Evolutionary conservation across 257 asterid genomes (phyloP).

Genomic region (Fraxinus cuspidata): DNA sequence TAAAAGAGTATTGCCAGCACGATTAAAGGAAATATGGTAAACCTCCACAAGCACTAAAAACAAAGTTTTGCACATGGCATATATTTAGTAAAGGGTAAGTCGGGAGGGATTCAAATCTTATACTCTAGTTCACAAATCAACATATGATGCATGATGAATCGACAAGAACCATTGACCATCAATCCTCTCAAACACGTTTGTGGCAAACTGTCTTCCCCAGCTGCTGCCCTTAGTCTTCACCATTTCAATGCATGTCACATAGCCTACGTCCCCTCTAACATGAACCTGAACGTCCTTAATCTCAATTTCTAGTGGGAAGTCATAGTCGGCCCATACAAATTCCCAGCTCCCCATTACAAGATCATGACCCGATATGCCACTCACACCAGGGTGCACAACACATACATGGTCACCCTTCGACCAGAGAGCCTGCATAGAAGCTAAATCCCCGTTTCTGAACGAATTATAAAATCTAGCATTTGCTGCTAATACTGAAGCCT

Average conservation of each 20-base stretch:
- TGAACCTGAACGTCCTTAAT: slow-evolving; percentile 78
- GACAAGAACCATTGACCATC: slow-evolving; percentile 83
- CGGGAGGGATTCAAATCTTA: no score
- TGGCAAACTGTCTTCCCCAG: slow-evolving; percentile 94
- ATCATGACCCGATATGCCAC: slow-evolving; percentile 89
- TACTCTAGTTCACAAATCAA: slow-evolving; percentile 49
- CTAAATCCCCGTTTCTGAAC: slow-evolving; percentile 76
- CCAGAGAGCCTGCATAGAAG: slow-evolving; percentile 84
- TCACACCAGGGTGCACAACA: slow-evolving; percentile 93
- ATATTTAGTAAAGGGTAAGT: no score
- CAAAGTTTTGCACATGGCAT: neutral
- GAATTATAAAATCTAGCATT: slow-evolving; percentile 73
- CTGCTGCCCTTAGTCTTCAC: slow-evolving; percentile 83
- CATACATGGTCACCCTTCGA: slow-evolving; percentile 77
- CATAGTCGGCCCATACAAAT: slow-evolving; percentile 95
- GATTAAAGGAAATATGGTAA: neutral
- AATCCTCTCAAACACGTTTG: slow-evolving; percentile 80
- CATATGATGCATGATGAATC: slow-evolving; percentile 84
- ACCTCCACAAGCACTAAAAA: neutral
- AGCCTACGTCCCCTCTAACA: slow-evolving; percentile 70
- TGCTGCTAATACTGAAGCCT: slow-evolving; percentile 68
- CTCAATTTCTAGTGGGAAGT: slow-evolving; percentile 82
- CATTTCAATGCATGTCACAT: slow-evolving; percentile 86
- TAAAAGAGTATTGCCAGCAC: neutral
- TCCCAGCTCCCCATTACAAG: slow-evolving; percentile 99